These are phyloP conservation scores for Neofusicoccum laricinum DNA, from an alignment of 2,329 filamentous ascomycete species.

Conservation along the genomic window DNA sequence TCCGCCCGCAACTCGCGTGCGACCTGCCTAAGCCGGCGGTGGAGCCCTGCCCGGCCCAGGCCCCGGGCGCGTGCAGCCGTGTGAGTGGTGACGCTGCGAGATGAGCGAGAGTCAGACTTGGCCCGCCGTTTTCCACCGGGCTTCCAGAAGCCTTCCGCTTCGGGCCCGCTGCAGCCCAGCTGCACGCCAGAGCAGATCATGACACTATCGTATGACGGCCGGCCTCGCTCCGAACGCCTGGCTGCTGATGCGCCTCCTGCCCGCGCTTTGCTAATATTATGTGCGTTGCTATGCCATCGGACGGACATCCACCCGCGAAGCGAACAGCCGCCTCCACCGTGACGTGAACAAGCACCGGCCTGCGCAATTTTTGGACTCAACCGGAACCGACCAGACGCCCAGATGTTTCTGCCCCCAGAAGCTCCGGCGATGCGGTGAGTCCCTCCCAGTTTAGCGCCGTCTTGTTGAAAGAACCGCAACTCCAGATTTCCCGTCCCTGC, in stretches of 20 bases:
- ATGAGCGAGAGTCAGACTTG: not conserved
- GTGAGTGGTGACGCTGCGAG: slow-evolving; percentile 1
- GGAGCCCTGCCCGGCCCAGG: not conserved
- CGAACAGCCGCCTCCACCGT: slow-evolving; percentile 11
- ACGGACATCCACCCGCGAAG: not conserved
- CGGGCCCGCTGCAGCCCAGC: slow-evolving; percentile 1
- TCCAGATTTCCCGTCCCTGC: not conserved
- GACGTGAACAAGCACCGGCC: not conserved
- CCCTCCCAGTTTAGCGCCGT: not conserved
- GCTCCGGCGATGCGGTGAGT: slow-evolving; percentile 6
- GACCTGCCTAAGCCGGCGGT: not conserved
- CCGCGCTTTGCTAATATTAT: slow-evolving; percentile 1
- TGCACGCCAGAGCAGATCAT: slow-evolving; percentile 13
- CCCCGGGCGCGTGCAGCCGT: not conserved
- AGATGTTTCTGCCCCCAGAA: not conserved
- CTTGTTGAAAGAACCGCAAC: not conserved
- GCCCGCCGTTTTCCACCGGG: not conserved
- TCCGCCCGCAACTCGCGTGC: not conserved
- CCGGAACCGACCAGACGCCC: not conserved
- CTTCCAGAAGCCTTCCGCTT: slow-evolving; percentile 14
- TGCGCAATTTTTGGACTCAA: slow-evolving; percentile 6
- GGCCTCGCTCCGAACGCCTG: not conserved
- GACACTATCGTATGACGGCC: slow-evolving; percentile 15
- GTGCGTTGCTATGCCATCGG: slow-evolving; percentile 6
- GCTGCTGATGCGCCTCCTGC: slow-evolving; percentile 3